Conservation (phyloP, 805 yeast species). For the Candida oleophila region DNA sequence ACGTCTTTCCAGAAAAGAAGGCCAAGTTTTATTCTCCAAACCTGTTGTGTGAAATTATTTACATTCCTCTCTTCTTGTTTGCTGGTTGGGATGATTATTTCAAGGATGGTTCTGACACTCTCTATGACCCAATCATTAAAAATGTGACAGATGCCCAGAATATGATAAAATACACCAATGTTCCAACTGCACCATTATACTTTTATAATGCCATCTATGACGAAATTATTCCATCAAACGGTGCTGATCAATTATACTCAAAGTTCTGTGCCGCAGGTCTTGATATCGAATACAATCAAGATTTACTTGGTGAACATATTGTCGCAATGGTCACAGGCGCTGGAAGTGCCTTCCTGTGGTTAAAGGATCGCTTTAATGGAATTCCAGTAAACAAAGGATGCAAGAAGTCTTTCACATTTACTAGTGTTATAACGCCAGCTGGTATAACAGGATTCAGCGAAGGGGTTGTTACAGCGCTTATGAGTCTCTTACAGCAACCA, state of each 20-base stretch:
- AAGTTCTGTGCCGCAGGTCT: constrained; percentile 24
- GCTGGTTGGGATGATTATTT: background rate
- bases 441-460: constrained; percentile 2
- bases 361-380: constrained; percentile 16
- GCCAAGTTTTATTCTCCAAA: background rate
- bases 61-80: background rate
- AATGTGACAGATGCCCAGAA: constrained; percentile 4
- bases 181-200: constrained; percentile 21
- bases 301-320: constrained; percentile 14
- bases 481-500: background rate
- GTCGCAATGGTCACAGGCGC: constrained; percentile 15
- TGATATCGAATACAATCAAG: constrained; percentile 8
- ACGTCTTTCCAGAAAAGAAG: constrained; percentile 6
- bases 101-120: constrained; percentile 5
- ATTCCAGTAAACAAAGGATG: constrained; percentile 14
- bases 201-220: constrained; percentile 18
- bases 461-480: background rate
- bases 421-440: background rate
- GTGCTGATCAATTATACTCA: constrained; percentile 15
- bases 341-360: constrained; percentile 19
- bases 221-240: constrained; percentile 16
- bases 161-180: constrained; percentile 4
- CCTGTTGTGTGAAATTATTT: background rate
- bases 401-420: constrained; percentile 3
- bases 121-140: constrained; percentile 1